These are phyloP conservation scores for Aspergillus fischeri DNA, from an alignment of 2,329 filamentous ascomycete species.

Conservation along the genomic window DNA sequence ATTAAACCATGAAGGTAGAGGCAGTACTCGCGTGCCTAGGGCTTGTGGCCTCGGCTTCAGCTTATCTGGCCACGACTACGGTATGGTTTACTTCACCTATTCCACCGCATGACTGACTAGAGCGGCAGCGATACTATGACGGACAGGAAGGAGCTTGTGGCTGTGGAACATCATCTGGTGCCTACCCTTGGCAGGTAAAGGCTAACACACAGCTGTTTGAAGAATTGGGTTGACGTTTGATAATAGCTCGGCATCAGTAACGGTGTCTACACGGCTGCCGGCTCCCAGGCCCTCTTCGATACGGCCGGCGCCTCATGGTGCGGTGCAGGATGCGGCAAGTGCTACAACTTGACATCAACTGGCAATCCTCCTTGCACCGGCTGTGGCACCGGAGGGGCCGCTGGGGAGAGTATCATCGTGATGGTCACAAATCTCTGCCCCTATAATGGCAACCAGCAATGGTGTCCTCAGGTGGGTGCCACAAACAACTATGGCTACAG, in stretches of 20 bases:
- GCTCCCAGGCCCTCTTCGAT: conserved; percentile 22
- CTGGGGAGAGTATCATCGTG: conserved; percentile 21
- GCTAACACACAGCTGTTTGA: not conserved
- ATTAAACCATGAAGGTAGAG: not conserved
- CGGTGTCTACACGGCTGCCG: conserved; percentile 21
- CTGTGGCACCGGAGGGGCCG: conserved; percentile 19
- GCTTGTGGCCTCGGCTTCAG: not conserved
- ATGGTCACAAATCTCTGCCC: conserved; percentile 37
- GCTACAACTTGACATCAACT: conserved; percentile 22
- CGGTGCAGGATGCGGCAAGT: conserved; percentile 23
- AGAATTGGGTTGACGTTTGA: not conserved
- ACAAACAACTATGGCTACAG: conserved; percentile 32
- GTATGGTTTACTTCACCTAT: not conserved
- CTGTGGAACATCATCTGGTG: conserved; percentile 22
- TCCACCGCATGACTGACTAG: not conserved
- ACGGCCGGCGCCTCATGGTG: conserved; percentile 19
- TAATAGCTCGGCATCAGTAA: not conserved
- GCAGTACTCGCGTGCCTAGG: not conserved
- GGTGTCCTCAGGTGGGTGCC: conserved; percentile 30
- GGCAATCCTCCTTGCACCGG: conserved; percentile 14
- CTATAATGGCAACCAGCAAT: conserved; percentile 31
- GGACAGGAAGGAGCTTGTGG: conserved; percentile 29
- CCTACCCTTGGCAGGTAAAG: conserved; percentile 26
- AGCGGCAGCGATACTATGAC: conserved; percentile 29
- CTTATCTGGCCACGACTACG: not conserved